Percentiles rank a stretch among this genome's conserved stretches.
These are phyloP conservation scores for Agaricus bisporus DNA, from an alignment of 768 basidiomycete species.

Conservation along the genomic window DNA sequence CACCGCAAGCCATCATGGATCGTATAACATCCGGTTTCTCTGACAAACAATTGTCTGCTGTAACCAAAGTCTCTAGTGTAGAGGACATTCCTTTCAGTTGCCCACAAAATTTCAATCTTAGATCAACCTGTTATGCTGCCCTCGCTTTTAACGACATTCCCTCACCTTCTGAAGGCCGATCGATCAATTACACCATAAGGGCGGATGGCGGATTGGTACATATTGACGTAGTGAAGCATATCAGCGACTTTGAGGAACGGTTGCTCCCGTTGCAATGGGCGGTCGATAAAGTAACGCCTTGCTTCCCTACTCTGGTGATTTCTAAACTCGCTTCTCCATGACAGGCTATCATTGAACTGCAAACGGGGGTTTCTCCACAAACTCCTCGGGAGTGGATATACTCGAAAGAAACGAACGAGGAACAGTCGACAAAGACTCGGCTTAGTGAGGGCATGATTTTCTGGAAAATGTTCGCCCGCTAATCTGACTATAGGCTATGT, in stretches of 20 bases:
- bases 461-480: not conserved
- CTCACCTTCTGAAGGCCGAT: constrained; percentile 17
- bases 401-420: constrained; percentile 58
- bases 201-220: constrained; percentile 60
- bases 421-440: constrained; percentile 49
- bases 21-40: constrained; percentile 50
- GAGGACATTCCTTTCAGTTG: constrained; percentile 50
- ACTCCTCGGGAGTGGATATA: constrained; percentile 72
- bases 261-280: constrained; percentile 75
- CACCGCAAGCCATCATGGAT: constrained; percentile 54
- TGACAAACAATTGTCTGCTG: constrained; percentile 35
- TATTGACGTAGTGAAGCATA: constrained; percentile 61
- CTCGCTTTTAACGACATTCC: constrained; percentile 59
- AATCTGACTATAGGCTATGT: constrained; percentile 44
- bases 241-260: constrained; percentile 61
- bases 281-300: constrained; percentile 53
- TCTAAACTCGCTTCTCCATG: not conserved
- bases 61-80: constrained; percentile 42
- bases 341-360: constrained; percentile 68
- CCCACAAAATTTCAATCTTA: constrained; percentile 67
- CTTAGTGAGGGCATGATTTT: constrained; percentile 37
- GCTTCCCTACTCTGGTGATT: not conserved
- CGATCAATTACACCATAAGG: constrained; percentile 64
- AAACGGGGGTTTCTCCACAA: constrained; percentile 47
- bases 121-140: constrained; percentile 67